Conservation (phyloP, 495 filamentous ascomycete genomes). For the Tuber calosporum region DNA sequence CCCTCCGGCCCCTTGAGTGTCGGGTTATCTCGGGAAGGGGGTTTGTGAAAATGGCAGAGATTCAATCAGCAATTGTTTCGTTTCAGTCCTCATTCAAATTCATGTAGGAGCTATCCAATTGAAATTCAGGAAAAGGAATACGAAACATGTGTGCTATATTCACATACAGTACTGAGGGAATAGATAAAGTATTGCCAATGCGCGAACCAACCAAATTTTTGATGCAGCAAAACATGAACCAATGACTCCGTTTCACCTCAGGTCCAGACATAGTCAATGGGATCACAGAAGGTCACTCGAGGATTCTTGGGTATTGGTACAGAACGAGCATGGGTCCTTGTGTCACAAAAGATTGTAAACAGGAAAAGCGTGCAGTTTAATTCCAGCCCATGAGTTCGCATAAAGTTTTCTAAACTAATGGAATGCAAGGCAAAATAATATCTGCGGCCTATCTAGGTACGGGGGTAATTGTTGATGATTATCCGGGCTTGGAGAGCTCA, state of each 20-base stretch:
- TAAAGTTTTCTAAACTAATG: neutral
- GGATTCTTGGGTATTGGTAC: neutral
- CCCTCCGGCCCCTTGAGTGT: neutral
- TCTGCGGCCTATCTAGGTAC: neutral
- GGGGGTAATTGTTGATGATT: neutral
- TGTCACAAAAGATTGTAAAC: neutral
- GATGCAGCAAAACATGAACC: neutral
- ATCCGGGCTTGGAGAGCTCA: neutral
- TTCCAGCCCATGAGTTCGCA: neutral
- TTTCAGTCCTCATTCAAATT: slow-evolving; percentile 3
- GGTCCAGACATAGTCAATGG: neutral
- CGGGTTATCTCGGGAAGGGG: neutral
- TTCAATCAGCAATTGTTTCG: neutral
- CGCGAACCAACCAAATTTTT: neutral
- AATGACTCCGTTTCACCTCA: neutral
- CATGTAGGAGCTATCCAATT: slow-evolving; percentile 1
- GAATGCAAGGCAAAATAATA: neutral
- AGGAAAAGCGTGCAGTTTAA: neutral
- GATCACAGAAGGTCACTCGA: slow-evolving; percentile 3
- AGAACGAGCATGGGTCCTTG: neutral
- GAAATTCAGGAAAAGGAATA: neutral
- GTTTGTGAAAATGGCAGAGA: neutral
- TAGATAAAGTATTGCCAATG: neutral
- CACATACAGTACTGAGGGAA: neutral
- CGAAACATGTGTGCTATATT: neutral